Base-by-base conservation (phyloP, 2,329 filamentous ascomycete species). In the Torrubiella hemipterigena region DNA sequence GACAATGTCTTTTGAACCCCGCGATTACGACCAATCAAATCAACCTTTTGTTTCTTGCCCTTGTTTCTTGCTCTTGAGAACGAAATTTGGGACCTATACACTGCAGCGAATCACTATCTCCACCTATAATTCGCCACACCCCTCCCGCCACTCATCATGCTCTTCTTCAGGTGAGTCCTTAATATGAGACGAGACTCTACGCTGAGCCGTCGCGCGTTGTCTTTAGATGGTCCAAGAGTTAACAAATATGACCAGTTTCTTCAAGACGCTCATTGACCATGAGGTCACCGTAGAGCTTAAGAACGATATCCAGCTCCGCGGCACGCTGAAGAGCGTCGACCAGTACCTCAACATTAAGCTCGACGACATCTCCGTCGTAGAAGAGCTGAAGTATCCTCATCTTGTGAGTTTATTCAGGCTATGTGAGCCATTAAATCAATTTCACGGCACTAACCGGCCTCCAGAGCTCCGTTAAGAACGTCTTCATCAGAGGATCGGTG, bases 311-410 rank as follows among this genome's bases (percentile, higher is more conserved):
- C 86, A 87, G 54, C 93, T 98, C 56, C 83, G 84, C 48, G 91
- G 91, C 43, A 93, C 80, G 21, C 70, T 98, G 44, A 98, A 96
- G 68, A 93, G 83, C 51, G 89, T 98, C 44, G 91, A 98, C 56
- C 91, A 96, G 65, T 98, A 93, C 61, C 75, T 98, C 51, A 98
- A 98, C 63, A 95, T 98, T 63, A 96, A 96, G 67, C 75, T 98
- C 30, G 91, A 98, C 51, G 85, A 95, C 51, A 93, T 96, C 38
- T 72, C 78, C 40, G 89, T 96, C 19, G 72, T 94, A 17, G 87
- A 98, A 44, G 85, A 96, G 61, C 64, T 91, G 51, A 86, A 87
- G 59, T 96, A 95, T 55, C 91, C 91, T 30, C 91, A 98, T 58
- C 61, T 98, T 56, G 83, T 89, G 49, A 32, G 65, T 51, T 6